These are phyloP conservation scores for Metschnikowia baotianmanensis DNA, from an alignment of 805 yeast genomes.

Conservation along the genomic window DNA sequence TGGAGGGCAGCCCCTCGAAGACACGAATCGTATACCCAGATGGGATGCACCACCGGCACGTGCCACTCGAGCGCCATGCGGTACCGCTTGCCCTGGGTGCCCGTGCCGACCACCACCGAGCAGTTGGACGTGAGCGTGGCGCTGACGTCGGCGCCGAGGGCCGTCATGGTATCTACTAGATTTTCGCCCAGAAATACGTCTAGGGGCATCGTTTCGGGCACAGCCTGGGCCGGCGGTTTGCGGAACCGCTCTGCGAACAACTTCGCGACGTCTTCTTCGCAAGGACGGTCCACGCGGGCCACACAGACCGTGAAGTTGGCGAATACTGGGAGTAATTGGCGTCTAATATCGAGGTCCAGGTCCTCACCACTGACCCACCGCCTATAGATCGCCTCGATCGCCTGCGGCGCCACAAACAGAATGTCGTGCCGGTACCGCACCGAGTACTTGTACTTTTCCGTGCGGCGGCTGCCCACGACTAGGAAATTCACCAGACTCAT, in stretches of 20 bases:
- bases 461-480: slow-evolving; percentile 55
- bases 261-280: slow-evolving; percentile 10
- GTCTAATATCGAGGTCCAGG: slow-evolving; percentile 24
- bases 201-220: slow-evolving; percentile 12
- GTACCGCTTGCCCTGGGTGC: slow-evolving; percentile 50
- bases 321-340: slow-evolving; percentile 42
- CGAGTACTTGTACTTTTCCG: slow-evolving; percentile 55
- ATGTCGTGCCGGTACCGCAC: slow-evolving; percentile 55
- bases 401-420: slow-evolving; percentile 47
- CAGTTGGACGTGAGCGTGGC: slow-evolving; percentile 48
- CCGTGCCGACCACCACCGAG: slow-evolving; percentile 49
- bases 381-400: slow-evolving; percentile 44
- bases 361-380: slow-evolving; percentile 55
- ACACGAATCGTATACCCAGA: slow-evolving; percentile 47
- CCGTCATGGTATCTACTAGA: slow-evolving; percentile 33
- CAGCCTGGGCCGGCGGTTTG: slow-evolving; percentile 13
- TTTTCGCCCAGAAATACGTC: slow-evolving; percentile 25
- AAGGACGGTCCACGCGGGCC: slow-evolving; percentile 33
- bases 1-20: slow-evolving; percentile 44
- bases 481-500: slow-evolving; percentile 60
- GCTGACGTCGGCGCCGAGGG: slow-evolving; percentile 50
- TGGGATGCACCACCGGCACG: slow-evolving; percentile 50
- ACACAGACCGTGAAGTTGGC: slow-evolving; percentile 45
- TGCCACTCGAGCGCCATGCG: slow-evolving; percentile 52
- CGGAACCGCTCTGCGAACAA: slow-evolving; percentile 26